Conservation (phyloP, 768 basidiomycete genomes). For the Harrya chromipes region DNA sequence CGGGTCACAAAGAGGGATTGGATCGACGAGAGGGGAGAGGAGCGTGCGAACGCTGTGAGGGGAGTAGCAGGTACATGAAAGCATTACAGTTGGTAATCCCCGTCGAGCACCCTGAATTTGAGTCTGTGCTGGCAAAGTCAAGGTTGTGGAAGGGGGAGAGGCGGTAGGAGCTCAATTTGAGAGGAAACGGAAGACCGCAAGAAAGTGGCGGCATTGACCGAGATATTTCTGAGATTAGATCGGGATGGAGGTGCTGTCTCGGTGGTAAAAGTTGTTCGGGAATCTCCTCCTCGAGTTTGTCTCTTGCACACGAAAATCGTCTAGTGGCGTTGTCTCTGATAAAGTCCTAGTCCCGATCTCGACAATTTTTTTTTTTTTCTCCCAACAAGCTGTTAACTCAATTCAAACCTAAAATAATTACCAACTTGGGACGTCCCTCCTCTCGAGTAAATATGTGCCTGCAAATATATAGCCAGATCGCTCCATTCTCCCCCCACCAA, state of each 20-base stretch:
- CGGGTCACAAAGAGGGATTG: not conserved
- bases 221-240: constrained; percentile 18
- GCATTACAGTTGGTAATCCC: constrained; percentile 30
- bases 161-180: constrained; percentile 21
- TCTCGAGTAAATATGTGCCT: constrained; percentile 20
- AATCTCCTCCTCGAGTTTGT: too few relatives aligned
- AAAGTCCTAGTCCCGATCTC: too few relatives aligned
- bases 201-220: constrained; percentile 21
- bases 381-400: constrained; percentile 38
- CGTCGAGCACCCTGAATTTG: constrained; percentile 29
- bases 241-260: not conserved
- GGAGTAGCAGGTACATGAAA: not conserved
- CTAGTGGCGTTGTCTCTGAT: constrained; percentile 26
- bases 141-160: constrained; percentile 9
- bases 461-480: constrained; percentile 38
- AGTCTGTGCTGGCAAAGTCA: constrained; percentile 11
- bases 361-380: too few relatives aligned
- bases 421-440: constrained; percentile 18
- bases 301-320: constrained; percentile 28
- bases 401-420: constrained; percentile 58
- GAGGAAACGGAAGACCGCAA: constrained; percentile 31
- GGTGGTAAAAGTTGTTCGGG: too few relatives aligned
- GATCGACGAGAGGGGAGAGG: not conserved
- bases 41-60: too few relatives aligned
- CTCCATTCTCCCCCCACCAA: constrained; percentile 19